Evolutionary conservation across 2,329 filamentous ascomycete species (phyloP), one percentile per base, ranked within the genome.

Genomic region (Raffaelea arxii): DNA sequence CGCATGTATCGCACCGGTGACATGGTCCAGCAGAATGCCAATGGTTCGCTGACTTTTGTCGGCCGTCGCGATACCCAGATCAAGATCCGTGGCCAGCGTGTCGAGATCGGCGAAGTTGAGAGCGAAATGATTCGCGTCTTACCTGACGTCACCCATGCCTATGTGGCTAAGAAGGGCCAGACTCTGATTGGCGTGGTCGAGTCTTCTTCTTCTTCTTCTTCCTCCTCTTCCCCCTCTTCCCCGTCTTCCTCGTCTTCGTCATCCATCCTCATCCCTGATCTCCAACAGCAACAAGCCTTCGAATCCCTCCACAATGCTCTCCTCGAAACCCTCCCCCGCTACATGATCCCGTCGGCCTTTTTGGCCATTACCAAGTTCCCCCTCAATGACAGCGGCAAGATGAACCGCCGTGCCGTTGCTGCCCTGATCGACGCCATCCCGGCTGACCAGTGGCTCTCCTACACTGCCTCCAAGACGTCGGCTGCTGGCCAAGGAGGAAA

Each of bases 321-420:
- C 27, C 9, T 9, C 27, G 9, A 40, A 9, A 4, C 4, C 11
- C 37, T n/a, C n/a, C n/a, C n/a, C 6, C 35, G 35, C 35, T 37
- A 37, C 35, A 37, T 37, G 35, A n/a, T 37, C 14, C 35, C 35
- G 9, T 7, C 7, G 14, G 7, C 21, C 7, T 37, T 10, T 18
- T 7, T 37, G n/a, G 7, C 35, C 6, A 9, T 37, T 14, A 18
- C 14, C 14, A 48, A 50, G 4, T 30, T 47, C 11, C 42, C 55
- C 21, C 46, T 58, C 25, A 44, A 49, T 14, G 46, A 64, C 2
- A 66, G 38, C 4, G 18, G 69, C 39, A 69, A 73, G 36, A 65
- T 69, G 7, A 65, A 64, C 1, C 61, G 73, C 2, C 63, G 69
- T 27, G 68, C 69, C 2, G 62, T 73, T 1, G 49, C 18, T 37